Evolutionary conservation across 306 rosid species (phyloP).

Genomic region (Neltuma alba): DNA sequence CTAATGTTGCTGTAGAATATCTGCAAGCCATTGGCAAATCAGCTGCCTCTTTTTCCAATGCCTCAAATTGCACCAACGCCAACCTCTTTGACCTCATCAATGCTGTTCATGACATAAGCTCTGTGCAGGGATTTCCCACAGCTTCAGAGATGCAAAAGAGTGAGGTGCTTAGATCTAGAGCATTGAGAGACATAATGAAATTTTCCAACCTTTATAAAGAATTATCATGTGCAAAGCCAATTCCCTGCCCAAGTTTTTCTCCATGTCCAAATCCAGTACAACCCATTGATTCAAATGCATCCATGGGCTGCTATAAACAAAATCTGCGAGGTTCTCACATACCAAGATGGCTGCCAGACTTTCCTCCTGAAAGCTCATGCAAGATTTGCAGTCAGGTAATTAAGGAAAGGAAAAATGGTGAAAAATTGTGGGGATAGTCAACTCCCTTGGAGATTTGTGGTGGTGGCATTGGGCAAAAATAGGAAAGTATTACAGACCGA

Average conservation of each 20-base stretch:
- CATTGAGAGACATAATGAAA: slow-evolving; percentile 50
- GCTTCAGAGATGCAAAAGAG: slow-evolving; percentile 44
- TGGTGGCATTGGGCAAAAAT: slow-evolving; percentile 12
- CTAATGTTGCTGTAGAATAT: slow-evolving; percentile 55
- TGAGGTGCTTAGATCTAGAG: slow-evolving; percentile 48
- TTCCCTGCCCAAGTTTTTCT: slow-evolving; percentile 35
- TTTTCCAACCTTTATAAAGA: slow-evolving; percentile 42
- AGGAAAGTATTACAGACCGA: neutral
- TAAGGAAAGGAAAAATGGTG: slow-evolving; percentile 54
- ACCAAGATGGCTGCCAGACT: slow-evolving; percentile 74
- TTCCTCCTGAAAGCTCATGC: slow-evolving; percentile 43
- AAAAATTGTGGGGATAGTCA: slow-evolving; percentile 66
- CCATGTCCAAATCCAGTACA: slow-evolving; percentile 7
- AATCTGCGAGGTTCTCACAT: slow-evolving; percentile 41
- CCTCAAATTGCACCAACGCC: slow-evolving; percentile 56
- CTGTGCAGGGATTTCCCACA: slow-evolving; percentile 54
- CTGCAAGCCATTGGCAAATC: slow-evolving; percentile 49
- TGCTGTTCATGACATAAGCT: slow-evolving; percentile 58
- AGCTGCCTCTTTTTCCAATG: slow-evolving; percentile 51
- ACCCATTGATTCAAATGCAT: slow-evolving; percentile 27
- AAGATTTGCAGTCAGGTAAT: slow-evolving; percentile 17
- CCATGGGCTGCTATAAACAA: neutral
- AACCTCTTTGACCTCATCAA: slow-evolving; percentile 69
- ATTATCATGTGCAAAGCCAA: slow-evolving; percentile 57
- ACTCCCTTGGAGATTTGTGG: slow-evolving; percentile 12